Conservation (phyloP, 805 yeast species). For the Candida khao-thaluensis region DNA sequence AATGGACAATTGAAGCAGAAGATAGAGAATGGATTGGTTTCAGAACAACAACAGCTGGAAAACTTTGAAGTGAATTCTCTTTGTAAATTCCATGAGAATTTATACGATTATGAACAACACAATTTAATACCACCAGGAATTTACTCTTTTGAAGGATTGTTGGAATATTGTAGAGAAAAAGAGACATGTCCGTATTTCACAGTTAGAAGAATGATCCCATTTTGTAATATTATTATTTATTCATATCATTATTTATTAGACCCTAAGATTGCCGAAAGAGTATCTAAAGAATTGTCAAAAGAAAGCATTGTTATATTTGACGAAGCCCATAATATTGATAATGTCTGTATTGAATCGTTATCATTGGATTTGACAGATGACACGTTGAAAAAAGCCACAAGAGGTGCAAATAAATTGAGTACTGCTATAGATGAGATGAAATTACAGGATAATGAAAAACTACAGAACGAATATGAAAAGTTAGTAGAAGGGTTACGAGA, state of each 20-base stretch:
- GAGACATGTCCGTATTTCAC: slow-evolving; percentile 96
- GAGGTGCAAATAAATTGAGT: slow-evolving; percentile 80
- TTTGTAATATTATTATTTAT: slow-evolving; percentile 90
- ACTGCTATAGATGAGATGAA: slow-evolving; percentile 84
- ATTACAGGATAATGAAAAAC: slow-evolving; percentile 72
- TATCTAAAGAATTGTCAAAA: slow-evolving; percentile 84
- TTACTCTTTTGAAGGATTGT: slow-evolving; percentile 83
- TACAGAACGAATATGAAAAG: slow-evolving; percentile 88
- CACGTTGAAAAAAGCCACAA: slow-evolving; percentile 76
- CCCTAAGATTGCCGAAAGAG: slow-evolving; percentile 96
- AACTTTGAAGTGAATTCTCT: slow-evolving; percentile 38
- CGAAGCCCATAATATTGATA: slow-evolving; percentile 98
- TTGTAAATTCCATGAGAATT: slow-evolving; percentile 89
- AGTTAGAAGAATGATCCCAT: slow-evolving; percentile 95
- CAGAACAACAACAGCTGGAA: slow-evolving; percentile 53
- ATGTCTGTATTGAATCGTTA: slow-evolving; percentile 94
- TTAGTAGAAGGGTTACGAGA: slow-evolving; percentile 87
- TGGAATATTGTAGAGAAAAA: slow-evolving; percentile 71
- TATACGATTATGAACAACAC: slow-evolving; percentile 83
- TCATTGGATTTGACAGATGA: slow-evolving; percentile 92
- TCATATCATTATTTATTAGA: slow-evolving; percentile 95
- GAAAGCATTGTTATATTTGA: slow-evolving; percentile 95
- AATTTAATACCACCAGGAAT: slow-evolving; percentile 91
- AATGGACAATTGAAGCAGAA: slow-evolving; percentile 80
- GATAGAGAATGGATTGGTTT: slow-evolving; percentile 48